Conservation (phyloP, 495 filamentous ascomycete species). For the Talaromyces thailandensis region DNA sequence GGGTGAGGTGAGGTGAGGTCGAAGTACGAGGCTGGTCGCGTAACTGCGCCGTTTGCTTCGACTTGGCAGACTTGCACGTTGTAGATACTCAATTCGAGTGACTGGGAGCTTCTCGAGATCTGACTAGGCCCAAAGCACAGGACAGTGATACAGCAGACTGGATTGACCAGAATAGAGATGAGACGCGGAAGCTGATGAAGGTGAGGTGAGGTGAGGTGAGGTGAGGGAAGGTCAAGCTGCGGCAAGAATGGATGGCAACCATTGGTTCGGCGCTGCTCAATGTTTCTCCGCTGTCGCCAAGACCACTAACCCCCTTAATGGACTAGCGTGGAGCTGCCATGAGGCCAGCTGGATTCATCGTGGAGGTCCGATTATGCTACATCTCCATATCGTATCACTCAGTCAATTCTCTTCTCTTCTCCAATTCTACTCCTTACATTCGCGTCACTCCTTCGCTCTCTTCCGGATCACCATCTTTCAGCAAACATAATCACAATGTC, state of each 20-base stretch:
- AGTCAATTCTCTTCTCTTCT: background rate
- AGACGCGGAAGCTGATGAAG: conserved; percentile 11
- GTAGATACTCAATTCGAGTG: background rate
- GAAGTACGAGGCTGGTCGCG: background rate
- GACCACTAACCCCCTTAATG: background rate
- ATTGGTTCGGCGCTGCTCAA: conserved; percentile 7
- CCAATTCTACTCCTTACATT: background rate
- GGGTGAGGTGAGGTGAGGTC: background rate
- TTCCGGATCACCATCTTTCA: background rate
- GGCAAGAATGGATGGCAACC: background rate
- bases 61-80: background rate
- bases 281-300: conserved; percentile 1
- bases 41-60: background rate
- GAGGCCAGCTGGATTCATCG: conserved; percentile 7
- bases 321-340: background rate
- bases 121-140: conserved; percentile 11
- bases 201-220: background rate
- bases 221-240: conserved; percentile 1
- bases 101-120: conserved; percentile 6
- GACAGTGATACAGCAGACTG: background rate
- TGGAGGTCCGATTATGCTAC: background rate
- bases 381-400: background rate
- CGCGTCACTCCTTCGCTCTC: background rate
- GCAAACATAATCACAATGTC: conserved; percentile 38
- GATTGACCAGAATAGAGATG: conserved; percentile 2